Base-by-base conservation (phyloP, 1,284 basidiomycete species). In the Ustilago trichophora region DNA sequence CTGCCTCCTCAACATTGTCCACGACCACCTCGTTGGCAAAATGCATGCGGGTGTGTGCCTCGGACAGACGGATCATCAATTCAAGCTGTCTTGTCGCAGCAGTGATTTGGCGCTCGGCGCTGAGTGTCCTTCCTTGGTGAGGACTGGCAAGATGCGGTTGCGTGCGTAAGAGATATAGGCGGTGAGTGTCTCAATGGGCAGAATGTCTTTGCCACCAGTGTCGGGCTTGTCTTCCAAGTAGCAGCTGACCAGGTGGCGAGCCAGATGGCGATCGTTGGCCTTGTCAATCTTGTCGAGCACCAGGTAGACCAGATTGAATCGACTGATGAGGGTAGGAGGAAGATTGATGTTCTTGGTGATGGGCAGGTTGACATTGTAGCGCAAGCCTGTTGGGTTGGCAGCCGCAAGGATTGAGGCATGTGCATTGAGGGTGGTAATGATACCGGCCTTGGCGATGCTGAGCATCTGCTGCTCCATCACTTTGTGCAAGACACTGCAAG, bases 401-500 rank as follows among this genome's bases (percentile, higher is more conserved):
- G n/a, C n/a, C n/a, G n/a, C n/a, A n/a, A n/a, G n/a, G n/a, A n/a
- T n/a, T n/a, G n/a, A n/a, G n/a, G n/a, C n/a, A n/a, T n/a, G n/a
- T n/a, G n/a, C n/a, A n/a, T n/a, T n/a, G n/a, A n/a, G n/a, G n/a
- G n/a, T n/a, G n/a, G n/a, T n/a, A n/a, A n/a, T n/a, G n/a, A n/a
- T n/a, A n/a, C 96, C 96, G 0, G 95, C 95, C 83, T 98, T 98
- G n/a, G 96, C 96, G 60, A 98, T 95, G 2, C 94, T 98, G 3
- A 98, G 93, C 0, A 95, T 98, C 90, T 98, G 95, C 89, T 98
- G 95, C 87, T 98, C 95, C 95, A 98, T 98, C 33, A 98, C 96
- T 89, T 98, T 95, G 82, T 98, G 95, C 45, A 98, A 84, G 1
- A 98, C 96, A 82, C 91, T 94, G 42, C 95, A 87, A 9, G 95